Evolutionary conservation across 75 land plant genomes (phyloP).

Genomic region (Pinus taeda): DNA sequence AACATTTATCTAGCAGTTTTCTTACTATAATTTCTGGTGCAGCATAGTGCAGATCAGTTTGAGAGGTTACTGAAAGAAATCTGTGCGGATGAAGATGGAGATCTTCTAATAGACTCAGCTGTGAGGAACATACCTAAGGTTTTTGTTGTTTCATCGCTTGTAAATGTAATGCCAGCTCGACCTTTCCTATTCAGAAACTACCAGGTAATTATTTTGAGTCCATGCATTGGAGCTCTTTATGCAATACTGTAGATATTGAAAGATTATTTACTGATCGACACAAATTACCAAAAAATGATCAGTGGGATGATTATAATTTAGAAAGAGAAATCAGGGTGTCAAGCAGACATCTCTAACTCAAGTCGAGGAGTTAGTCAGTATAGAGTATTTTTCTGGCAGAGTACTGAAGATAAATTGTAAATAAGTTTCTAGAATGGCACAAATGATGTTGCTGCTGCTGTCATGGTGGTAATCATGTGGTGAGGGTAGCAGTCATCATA

Average conservation of each 20-base stretch:
- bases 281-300: not conserved
- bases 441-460: not conserved
- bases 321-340: not conserved
- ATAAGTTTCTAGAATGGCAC: not conserved
- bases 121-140: slow-evolving; percentile 93
- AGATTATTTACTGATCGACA: not conserved
- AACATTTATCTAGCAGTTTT: not conserved
- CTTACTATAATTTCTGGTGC: slow-evolving; percentile 29
- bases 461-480: not conserved
- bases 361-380: not conserved
- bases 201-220: slow-evolving; percentile 57
- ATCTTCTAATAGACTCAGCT: slow-evolving; percentile 93
- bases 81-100: slow-evolving; percentile 98
- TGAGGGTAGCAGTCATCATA: not conserved
- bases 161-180: slow-evolving; percentile 92
- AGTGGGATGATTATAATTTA: not conserved
- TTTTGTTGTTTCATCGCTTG: slow-evolving; percentile 90
- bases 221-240: not conserved
- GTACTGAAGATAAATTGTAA: not conserved
- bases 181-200: slow-evolving; percentile 96
- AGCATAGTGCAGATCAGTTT: slow-evolving; percentile 99
- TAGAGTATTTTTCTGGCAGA: not conserved
- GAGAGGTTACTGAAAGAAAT: slow-evolving; percentile 89
- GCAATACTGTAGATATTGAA: not conserved
- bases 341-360: not conserved